phyloP scores from a whole-genome alignment of 306 rosid species.

The Cicer chorassanicum region DNA sequence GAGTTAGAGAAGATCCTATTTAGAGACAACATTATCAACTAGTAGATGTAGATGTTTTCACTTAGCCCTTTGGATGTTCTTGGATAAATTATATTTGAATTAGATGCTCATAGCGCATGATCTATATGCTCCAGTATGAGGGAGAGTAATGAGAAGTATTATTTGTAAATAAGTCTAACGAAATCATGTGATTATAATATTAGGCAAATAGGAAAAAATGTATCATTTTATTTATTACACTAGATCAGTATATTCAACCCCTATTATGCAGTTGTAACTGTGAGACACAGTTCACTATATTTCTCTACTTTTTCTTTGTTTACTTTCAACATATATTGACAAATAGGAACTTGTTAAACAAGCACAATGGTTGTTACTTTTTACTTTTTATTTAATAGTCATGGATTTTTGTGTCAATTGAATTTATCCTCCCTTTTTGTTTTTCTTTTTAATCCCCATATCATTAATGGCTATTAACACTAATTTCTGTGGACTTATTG shows the following conservation, averaged over 20 bases:
- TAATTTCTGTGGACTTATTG: conserved; percentile 47
- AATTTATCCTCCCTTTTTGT: neutral
- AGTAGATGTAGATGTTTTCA: conserved; percentile 13
- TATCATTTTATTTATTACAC: neutral
- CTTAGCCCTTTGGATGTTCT: conserved; percentile 25
- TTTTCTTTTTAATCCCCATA: neutral
- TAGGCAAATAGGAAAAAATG: neutral
- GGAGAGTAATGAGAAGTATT: neutral
- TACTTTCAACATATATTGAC: conserved; percentile 7
- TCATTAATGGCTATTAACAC: conserved; percentile 7
- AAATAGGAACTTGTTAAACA: neutral
- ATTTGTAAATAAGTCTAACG: neutral
- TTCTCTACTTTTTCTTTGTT: conserved; percentile 6
- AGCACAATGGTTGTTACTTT: neutral
- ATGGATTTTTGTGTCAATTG: neutral
- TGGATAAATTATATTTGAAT: conserved; percentile 20
- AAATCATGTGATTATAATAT: conserved; percentile 20
- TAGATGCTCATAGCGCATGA: neutral
- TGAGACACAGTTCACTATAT: conserved; percentile 2
- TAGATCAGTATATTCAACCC: conserved; percentile 10
- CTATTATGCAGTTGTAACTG: neutral
- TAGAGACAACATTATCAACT: conserved; percentile 13
- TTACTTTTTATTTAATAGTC: neutral
- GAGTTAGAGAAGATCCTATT: conserved; percentile 10
- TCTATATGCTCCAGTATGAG: neutral